Conservation (phyloP, 2,329 filamentous ascomycete genomes). For the Clathrospora elynae region DNA sequence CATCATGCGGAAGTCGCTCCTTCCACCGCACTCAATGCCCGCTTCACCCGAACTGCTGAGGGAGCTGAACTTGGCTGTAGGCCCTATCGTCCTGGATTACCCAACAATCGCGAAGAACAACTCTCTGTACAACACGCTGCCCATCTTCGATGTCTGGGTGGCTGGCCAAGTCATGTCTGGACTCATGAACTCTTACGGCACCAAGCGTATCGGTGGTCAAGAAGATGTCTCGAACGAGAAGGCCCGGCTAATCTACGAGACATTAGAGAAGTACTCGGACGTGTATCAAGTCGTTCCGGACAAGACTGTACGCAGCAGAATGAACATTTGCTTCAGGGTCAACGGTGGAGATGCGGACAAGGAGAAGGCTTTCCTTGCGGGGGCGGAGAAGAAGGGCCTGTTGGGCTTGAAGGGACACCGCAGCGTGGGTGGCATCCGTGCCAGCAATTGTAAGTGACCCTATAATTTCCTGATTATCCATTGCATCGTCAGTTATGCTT, state of each 20-base stretch:
- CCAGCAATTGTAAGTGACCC: slow-evolving; percentile 68
- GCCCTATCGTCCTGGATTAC: slow-evolving; percentile 81
- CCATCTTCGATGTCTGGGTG: slow-evolving; percentile 92
- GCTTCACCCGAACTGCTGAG: slow-evolving; percentile 73
- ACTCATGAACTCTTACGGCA: slow-evolving; percentile 67
- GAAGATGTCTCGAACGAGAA: slow-evolving; percentile 75
- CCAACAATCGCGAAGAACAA: slow-evolving; percentile 89
- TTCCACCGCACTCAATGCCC: slow-evolving; percentile 64
- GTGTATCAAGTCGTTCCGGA: slow-evolving; percentile 81
- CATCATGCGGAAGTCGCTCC: slow-evolving; percentile 79
- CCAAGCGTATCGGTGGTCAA: slow-evolving; percentile 75
- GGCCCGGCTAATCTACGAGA: slow-evolving; percentile 74
- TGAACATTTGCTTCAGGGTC: slow-evolving; percentile 95
- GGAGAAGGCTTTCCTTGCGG: slow-evolving; percentile 80
- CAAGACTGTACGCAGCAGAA: slow-evolving; percentile 76
- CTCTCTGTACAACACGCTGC: slow-evolving; percentile 92
- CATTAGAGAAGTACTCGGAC: slow-evolving; percentile 73
- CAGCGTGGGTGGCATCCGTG: slow-evolving; percentile 82
- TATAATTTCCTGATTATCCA: slow-evolving; percentile 10
- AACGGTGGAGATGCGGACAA: slow-evolving; percentile 67
- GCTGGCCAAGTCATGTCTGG: slow-evolving; percentile 85
- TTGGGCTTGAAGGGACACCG: slow-evolving; percentile 88
- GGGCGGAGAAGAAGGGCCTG: slow-evolving; percentile 70
- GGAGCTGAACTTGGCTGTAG: slow-evolving; percentile 74
- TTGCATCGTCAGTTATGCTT: slow-evolving; percentile 12